Conservation (phyloP, 805 yeast species). For the Ogataea paradorogensis region DNA sequence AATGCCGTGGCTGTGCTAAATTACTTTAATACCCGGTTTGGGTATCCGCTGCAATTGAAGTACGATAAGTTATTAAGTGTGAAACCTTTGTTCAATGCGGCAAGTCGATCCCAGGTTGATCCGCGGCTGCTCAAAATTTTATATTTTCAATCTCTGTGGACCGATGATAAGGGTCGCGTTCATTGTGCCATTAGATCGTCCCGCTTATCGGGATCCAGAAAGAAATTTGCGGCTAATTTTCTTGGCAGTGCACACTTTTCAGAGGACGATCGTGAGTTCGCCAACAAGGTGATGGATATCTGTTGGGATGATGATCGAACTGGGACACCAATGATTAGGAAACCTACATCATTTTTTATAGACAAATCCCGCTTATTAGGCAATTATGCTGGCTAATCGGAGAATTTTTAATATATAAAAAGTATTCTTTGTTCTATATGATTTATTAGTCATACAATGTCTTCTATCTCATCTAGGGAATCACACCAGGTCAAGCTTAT, state of each 20-base stretch:
- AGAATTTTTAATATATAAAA: too few species aligned
- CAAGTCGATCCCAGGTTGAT: neutral
- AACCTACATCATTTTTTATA: neutral
- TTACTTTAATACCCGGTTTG: conserved; percentile 4
- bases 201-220: neutral
- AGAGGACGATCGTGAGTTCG: neutral
- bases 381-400: too few species aligned
- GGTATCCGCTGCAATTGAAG: neutral
- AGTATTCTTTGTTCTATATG: too few species aligned
- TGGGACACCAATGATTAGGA: neutral
- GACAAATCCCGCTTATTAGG: neutral
- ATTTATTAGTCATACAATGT: neutral
- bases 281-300: neutral
- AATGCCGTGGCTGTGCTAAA: conserved; percentile 12
- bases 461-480: neutral
- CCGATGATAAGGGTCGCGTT: neutral
- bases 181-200: neutral
- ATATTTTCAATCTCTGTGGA: neutral
- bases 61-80: conserved; percentile 4
- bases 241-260: neutral
- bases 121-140: neutral
- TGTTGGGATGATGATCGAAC: neutral
- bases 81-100: conserved; percentile 4
- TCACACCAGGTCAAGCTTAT: neutral
- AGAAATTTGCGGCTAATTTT: neutral